Evolutionary conservation across 2,329 filamentous ascomycete genomes (phyloP).

Genomic region (Calcarisporium arbuscula): DNA sequence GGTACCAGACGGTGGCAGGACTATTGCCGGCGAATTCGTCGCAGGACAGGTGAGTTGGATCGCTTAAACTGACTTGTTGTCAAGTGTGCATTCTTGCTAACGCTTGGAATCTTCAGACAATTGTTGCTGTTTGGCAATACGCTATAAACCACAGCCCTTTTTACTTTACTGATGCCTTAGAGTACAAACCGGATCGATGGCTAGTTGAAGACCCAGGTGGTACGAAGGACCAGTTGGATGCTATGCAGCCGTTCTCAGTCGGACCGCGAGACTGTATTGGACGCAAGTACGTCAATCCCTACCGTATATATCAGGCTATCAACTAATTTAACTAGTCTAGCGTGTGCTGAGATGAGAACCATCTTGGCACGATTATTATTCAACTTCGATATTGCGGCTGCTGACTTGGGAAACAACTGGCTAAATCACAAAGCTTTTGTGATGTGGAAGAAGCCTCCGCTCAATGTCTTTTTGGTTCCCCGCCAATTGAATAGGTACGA

Average conservation of each 20-base stretch:
- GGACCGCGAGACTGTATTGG: conserved; percentile 44
- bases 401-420: conserved; percentile 8
- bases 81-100: too few relatives aligned
- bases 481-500: too few relatives aligned
- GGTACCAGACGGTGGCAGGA: too few relatives aligned
- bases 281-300: conserved; percentile 31
- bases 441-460: conserved; percentile 8
- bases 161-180: too few relatives aligned
- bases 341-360: conserved; percentile 43
- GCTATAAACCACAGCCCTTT: conserved; percentile 33
- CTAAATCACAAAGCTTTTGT: conserved; percentile 9
- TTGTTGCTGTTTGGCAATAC: conserved; percentile 34
- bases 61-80: too few relatives aligned
- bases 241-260: conserved; percentile 38
- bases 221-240: conserved; percentile 33
- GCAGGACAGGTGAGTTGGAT: too few relatives aligned
- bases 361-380: conserved; percentile 39
- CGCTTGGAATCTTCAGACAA: too few relatives aligned
- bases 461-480: too few relatives aligned
- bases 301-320: neutral
- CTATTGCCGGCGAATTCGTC: too few relatives aligned
- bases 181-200: conserved; percentile 41
- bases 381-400: conserved; percentile 39
- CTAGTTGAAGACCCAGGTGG: conserved; percentile 24
- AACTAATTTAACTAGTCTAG: conserved; percentile 27